Percentiles rank a stretch among this genome's conserved stretches.
Evolutionary conservation across 805 yeast genomes (phyloP).

Genomic region (Scheffersomyces lignosus): DNA sequence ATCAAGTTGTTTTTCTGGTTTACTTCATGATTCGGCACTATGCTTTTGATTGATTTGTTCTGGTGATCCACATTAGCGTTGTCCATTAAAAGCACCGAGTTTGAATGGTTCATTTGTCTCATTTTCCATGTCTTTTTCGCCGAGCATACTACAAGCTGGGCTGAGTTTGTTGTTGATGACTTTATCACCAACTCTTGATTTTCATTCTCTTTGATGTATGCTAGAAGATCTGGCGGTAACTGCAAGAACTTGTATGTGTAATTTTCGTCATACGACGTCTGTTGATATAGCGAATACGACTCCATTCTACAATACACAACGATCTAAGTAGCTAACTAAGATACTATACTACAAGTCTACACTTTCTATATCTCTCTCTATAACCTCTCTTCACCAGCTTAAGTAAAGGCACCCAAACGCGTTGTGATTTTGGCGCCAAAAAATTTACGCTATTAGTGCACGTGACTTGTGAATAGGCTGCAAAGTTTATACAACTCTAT

Average conservation of each 20-base stretch:
- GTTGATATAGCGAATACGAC: constrained; percentile 12
- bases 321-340: too few species aligned
- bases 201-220: constrained; percentile 27
- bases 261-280: constrained; percentile 19
- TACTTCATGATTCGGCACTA: not conserved
- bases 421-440: too few species aligned
- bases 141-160: constrained; percentile 63
- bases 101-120: constrained; percentile 84
- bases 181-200: constrained; percentile 34
- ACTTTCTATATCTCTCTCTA: too few species aligned
- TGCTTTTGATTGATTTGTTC: not conserved
- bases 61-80: constrained; percentile 10
- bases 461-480: too few species aligned
- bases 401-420: too few species aligned
- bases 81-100: constrained; percentile 62
- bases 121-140: constrained; percentile 57
- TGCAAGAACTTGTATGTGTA: constrained; percentile 51
- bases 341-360: too few species aligned
- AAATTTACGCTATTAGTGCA: too few species aligned
- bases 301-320: not conserved
- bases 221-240: constrained; percentile 49
- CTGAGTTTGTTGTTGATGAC: constrained; percentile 21
- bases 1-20: constrained; percentile 19
- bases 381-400: too few species aligned
- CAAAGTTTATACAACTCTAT: too few species aligned